Evolutionary conservation across 768 basidiomycete species (phyloP).

Genomic region (Neoboletus subvelutipes): DNA sequence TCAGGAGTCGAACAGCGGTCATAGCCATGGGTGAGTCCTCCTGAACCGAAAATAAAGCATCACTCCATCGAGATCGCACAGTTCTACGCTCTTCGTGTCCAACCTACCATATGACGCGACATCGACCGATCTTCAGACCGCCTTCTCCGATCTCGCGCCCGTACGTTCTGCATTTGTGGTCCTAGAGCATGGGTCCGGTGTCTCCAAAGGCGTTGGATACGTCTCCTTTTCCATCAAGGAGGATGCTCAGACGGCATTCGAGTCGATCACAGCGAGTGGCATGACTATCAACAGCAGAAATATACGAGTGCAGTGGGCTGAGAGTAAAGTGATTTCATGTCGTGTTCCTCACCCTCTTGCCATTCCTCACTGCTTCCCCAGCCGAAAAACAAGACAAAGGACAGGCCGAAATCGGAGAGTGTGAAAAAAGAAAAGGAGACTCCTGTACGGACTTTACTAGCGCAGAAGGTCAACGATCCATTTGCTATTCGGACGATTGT

Average conservation of each 20-base stretch:
- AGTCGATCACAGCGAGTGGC: constrained; percentile 61
- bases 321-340: constrained; percentile 56
- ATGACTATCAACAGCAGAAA: constrained; percentile 66
- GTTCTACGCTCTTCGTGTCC: constrained; percentile 89
- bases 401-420: constrained; percentile 30
- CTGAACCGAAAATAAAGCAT: neutral
- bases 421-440: constrained; percentile 42
- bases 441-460: constrained; percentile 34
- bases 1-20: neutral
- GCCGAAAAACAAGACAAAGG: constrained; percentile 42
- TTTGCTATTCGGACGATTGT: constrained; percentile 82
- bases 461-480: constrained; percentile 55
- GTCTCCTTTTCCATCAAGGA: constrained; percentile 88
- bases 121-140: constrained; percentile 84
- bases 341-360: too few species aligned
- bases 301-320: constrained; percentile 79
- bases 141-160: constrained; percentile 95
- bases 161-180: constrained; percentile 94
- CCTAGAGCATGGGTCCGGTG: constrained; percentile 65
- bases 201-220: constrained; percentile 95
- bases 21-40: constrained; percentile 24
- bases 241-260: constrained; percentile 77
- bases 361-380: constrained; percentile 19
- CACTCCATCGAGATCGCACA: constrained; percentile 23
- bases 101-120: constrained; percentile 91